Evolutionary conservation across 2,329 filamentous ascomycete species (phyloP), one percentile per base, ranked within the genome.

Genomic region (Aspergillus thermomutatus): DNA sequence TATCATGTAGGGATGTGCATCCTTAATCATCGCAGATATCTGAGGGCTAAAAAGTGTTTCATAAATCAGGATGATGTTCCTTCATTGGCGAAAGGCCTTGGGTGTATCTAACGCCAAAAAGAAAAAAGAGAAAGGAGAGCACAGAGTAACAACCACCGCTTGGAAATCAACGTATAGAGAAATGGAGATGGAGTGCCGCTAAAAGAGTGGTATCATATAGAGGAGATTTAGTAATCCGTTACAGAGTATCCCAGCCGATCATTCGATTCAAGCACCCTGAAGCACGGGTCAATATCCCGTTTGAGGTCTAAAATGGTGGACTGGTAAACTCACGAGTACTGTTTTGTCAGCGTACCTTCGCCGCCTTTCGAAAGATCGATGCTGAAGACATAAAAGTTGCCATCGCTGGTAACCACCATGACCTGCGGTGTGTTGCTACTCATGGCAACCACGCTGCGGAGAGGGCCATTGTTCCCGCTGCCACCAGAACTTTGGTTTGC

Each of bases 321-420:
- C 27, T 54, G 52, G 27, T 26, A 55, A n/a, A 82, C 92, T 82
- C 79, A 96, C 91, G 91, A 95, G 72, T 92, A 96, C 71, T 96
- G 91, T 73, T 95, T 95, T 52, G 92, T 87, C 65, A 99, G 76
- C 50, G 89, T 90, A 0, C 94, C 94, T 76, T 99, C 94, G 25
- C 94, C 94, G 19, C 94, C 94, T 60, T 90, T 90, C 66, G 96
- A 92, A 79, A 99, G 85, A 72, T 99, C 92, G 54, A 99, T 92
- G 63, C 91, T 93, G 75, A 93, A 99, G 28, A 97, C 89, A 66
- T 94, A 96, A 69, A 97, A 97, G 25, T 88, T 88, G 9, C 94
- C 94, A 71, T 99, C 94, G 66, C 89, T 97, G 0, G 94, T 99
- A 14, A 97, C 92, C 0, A 97, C 91, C 92, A 99, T 97, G 50